Percentiles rank a stretch among this genome's conserved stretches.
Conservation (phyloP, 495 filamentous ascomycete genomes). For the Annulohypoxylon moriforme region DNA sequence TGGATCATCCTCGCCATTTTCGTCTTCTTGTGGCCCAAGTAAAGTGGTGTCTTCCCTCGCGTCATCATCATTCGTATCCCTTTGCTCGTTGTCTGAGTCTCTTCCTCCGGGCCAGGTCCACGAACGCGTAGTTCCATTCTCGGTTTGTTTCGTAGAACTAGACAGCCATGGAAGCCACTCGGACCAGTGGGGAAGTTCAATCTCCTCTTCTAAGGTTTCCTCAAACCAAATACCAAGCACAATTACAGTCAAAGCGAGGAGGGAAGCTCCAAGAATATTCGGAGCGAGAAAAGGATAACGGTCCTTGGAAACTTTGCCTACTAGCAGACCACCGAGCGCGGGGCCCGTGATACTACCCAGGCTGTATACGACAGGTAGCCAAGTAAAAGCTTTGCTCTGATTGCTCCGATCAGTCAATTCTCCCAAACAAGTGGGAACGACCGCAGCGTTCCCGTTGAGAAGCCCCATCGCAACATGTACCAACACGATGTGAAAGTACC, state of each 20-base stretch:
- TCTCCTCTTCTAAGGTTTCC: constrained; percentile 84
- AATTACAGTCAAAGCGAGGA: constrained; percentile 79
- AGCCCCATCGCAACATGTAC: constrained; percentile 92
- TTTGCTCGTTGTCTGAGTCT: constrained; percentile 51
- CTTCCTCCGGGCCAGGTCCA: constrained; percentile 73
- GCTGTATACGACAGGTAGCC: constrained; percentile 92
- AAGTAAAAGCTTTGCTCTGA: constrained; percentile 90
- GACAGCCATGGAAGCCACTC: constrained; percentile 42
- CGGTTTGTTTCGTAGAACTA: constrained; percentile 27
- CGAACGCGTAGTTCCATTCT: constrained; percentile 67
- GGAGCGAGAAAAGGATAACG: constrained; percentile 87
- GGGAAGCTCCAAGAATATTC: constrained; percentile 76
- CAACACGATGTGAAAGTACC: constrained; percentile 80
- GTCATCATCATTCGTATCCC: constrained; percentile 53
- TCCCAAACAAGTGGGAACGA: constrained; percentile 92
- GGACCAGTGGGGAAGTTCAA: constrained; percentile 67
- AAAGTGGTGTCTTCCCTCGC: constrained; percentile 48
- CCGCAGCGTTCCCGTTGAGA: constrained; percentile 86
- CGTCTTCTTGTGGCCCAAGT: constrained; percentile 47
- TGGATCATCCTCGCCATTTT: constrained; percentile 45
- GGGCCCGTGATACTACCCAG: constrained; percentile 94
- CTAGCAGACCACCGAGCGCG: constrained; percentile 84
- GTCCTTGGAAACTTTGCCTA: constrained; percentile 64
- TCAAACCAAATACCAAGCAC: constrained; percentile 81
- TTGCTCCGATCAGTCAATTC: constrained; percentile 96